Evolutionary conservation across 2,329 filamentous ascomycete genomes (phyloP).

Genomic region (Ophiostoma montium): DNA sequence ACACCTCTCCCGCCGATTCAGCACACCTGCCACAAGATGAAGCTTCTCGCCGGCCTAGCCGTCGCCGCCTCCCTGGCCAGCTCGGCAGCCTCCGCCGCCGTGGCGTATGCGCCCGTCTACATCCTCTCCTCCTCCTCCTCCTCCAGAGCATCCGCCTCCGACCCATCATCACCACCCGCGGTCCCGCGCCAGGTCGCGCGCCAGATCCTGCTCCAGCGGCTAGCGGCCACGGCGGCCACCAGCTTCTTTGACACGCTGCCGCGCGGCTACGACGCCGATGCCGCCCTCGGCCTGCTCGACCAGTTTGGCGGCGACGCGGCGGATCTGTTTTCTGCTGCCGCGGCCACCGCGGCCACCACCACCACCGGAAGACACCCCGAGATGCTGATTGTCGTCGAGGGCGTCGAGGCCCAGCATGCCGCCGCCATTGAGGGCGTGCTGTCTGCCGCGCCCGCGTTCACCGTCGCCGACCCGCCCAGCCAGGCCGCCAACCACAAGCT

Average conservation of each 20-base stretch:
- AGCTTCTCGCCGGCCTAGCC: slow-evolving; percentile 18
- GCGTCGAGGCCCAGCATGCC: slow-evolving; percentile 33
- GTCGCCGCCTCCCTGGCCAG: slow-evolving; percentile 19
- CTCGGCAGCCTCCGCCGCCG: slow-evolving; percentile 20
- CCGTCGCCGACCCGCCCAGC: slow-evolving; percentile 31
- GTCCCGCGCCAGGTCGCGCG: slow-evolving; percentile 40
- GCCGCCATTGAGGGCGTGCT: slow-evolving; percentile 28
- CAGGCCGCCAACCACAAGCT: slow-evolving; percentile 28
- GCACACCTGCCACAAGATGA: slow-evolving; percentile 15
- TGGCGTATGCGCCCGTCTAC: slow-evolving; percentile 36
- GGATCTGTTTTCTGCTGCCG: slow-evolving; percentile 34
- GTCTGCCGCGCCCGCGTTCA: slow-evolving; percentile 30
- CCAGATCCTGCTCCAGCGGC: slow-evolving; percentile 44
- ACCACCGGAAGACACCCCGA: slow-evolving; percentile 36
- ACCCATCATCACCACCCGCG: slow-evolving; percentile 22
- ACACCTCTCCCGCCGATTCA: not conserved
- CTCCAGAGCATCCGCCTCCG: slow-evolving; percentile 12
- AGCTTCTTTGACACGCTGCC: slow-evolving; percentile 34
- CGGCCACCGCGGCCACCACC: slow-evolving; percentile 12
- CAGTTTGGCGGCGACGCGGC: slow-evolving; percentile 39
- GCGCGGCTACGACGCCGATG: slow-evolving; percentile 28
- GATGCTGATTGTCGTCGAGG: slow-evolving; percentile 45
- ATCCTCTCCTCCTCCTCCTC: slow-evolving; percentile 24
- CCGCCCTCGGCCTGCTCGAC: slow-evolving; percentile 42
- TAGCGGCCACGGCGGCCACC: slow-evolving; percentile 32